Base-by-base conservation (phyloP, 176 grass and related monocot genomes). In the Phoenix dactylifera region DNA sequence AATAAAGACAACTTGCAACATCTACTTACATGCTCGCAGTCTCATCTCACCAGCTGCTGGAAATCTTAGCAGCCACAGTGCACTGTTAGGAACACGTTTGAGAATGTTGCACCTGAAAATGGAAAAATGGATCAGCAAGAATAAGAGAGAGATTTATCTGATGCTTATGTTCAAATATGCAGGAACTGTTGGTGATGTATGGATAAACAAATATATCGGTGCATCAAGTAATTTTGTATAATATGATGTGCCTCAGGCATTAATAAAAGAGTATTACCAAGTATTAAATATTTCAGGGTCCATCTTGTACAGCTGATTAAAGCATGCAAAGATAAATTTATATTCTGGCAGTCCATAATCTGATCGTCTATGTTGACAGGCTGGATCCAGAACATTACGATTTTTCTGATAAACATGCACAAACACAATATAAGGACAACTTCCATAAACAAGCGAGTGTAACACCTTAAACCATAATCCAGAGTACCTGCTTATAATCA, bases 251-350 rank as follows among this genome's bases (percentile, higher is more conserved):
- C 35, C 35, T 14, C 35, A 12, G 7, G 35, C 35, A 44, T 12
- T 44, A 44, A 44, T 44, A 12, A 44, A 12, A 16, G 28, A 69
- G 58, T 54, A 30, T 72, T 84, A 94, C 89, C 89, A 94, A 81
- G 80, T 82, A 44, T 94, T 86, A 72, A 87, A 88, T 82, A 94
- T 84, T 68, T 87, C 89, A 69, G 89, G 89, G 64, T 94, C 89
- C 89, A 94, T 94, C 74, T 94, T 94, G 55, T 94, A 94, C 77
- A 94, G 80, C 71, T 94, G 89, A 75, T 86, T 94, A 78, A 94
- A 94, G 73, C 89, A 94, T 51, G 89, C 89, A 76, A 94, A 94
- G 68, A 94, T 82, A 75, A 94, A 76, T 64, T 88, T 88, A 84
- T 94, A 71, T 18, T 85, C 80, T 0, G 89, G 84, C 65, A 94